Conservation (phyloP, 2,329 filamentous ascomycete species). For the Xylariaceae sp. region DNA sequence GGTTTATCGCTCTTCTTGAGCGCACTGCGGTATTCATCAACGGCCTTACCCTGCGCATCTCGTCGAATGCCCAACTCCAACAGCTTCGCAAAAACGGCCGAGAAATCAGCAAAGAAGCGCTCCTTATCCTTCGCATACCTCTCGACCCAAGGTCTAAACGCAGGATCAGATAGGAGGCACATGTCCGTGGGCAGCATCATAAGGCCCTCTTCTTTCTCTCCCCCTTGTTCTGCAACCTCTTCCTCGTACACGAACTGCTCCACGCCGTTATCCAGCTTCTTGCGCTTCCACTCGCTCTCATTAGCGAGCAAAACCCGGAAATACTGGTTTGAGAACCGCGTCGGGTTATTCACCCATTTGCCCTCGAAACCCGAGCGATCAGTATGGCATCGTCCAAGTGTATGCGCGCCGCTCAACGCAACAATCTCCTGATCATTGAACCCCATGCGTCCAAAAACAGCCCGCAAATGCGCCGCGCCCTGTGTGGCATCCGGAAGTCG, state of each 20-base stretch:
- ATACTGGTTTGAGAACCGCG: slow-evolving; percentile 37
- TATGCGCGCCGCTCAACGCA: slow-evolving; percentile 77
- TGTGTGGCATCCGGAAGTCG: slow-evolving; percentile 70
- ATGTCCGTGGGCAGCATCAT: slow-evolving; percentile 66
- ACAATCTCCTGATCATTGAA: slow-evolving; percentile 96
- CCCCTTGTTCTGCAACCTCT: slow-evolving; percentile 43
- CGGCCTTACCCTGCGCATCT: slow-evolving; percentile 47
- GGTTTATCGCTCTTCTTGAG: slow-evolving; percentile 31
- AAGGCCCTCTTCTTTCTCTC: slow-evolving; percentile 48
- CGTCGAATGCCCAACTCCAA: slow-evolving; percentile 55
- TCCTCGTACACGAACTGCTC: slow-evolving; percentile 53
- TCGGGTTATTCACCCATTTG: slow-evolving; percentile 36
- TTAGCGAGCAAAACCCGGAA: slow-evolving; percentile 32
- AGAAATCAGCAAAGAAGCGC: slow-evolving; percentile 56
- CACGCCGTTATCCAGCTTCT: slow-evolving; percentile 27
- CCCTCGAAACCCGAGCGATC: slow-evolving; percentile 34
- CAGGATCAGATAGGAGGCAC: slow-evolving; percentile 48
- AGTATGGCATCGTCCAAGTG: slow-evolving; percentile 65
- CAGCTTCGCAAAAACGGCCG: slow-evolving; percentile 54
- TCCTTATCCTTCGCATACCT: slow-evolving; percentile 57
- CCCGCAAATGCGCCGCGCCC: slow-evolving; percentile 73
- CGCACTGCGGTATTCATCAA: slow-evolving; percentile 39
- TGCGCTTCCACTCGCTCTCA: slow-evolving; percentile 31
- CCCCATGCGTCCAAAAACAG: slow-evolving; percentile 92
- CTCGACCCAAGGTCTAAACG: slow-evolving; percentile 52